A percentile compares a stretch with the other conserved stretches of the same genome.
Conservation (phyloP, 116 monocot species). For the Cymodocea nodosa region DNA sequence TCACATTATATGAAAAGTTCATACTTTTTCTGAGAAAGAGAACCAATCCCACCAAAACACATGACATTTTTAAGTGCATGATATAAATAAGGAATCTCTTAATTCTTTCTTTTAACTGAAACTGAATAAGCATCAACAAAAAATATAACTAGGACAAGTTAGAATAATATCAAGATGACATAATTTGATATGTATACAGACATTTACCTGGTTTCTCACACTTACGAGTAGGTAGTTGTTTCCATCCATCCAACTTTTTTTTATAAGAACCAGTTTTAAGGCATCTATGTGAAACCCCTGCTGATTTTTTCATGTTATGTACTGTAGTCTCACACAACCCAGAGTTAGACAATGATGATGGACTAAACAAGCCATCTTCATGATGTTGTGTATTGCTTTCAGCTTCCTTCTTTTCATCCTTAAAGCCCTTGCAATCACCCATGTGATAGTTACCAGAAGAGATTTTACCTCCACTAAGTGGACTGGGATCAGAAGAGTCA, state of each 20-base stretch:
- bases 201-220: background rate
- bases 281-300: slow-evolving; percentile 3
- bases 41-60: too few species aligned
- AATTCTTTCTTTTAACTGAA: too few species aligned
- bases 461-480: background rate
- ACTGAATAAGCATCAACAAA: too few species aligned
- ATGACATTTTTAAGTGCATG: too few species aligned
- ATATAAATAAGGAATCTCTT: too few species aligned
- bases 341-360: slow-evolving; percentile 2
- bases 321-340: background rate
- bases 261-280: background rate
- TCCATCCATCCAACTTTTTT: background rate
- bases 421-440: background rate
- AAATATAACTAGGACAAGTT: too few species aligned
- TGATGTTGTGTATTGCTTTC: background rate
- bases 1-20: too few species aligned
- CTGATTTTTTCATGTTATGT: background rate
- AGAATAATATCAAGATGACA: background rate
- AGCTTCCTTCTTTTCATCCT: background rate
- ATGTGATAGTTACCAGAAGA: background rate
- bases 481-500: background rate
- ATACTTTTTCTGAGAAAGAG: too few species aligned
- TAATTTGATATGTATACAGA: background rate
- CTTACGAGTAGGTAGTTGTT: background rate
- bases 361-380: background rate